Percentiles rank a stretch among this genome's conserved stretches.
Evolutionary conservation across 768 basidiomycete species (phyloP).

Genomic region (Phlebiopsis flavidoalba): DNA sequence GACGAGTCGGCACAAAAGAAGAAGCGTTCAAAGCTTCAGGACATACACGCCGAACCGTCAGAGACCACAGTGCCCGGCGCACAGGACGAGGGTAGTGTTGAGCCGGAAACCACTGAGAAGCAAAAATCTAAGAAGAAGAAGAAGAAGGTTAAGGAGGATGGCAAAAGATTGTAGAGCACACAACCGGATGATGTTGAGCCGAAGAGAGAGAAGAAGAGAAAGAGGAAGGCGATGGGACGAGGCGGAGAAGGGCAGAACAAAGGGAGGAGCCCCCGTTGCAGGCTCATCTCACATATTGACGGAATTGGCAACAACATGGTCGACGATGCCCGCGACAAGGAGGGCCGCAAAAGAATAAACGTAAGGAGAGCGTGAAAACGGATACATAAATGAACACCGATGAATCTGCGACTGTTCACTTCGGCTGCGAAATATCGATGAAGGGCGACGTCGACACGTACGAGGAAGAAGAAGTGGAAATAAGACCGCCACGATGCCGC

Average conservation of each 20-base stretch:
- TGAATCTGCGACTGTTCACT: background rate
- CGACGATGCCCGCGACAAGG: background rate
- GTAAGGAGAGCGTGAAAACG: conserved; percentile 1
- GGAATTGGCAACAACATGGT: conserved; percentile 3
- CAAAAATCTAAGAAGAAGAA: background rate
- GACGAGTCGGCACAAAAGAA: conserved; percentile 3
- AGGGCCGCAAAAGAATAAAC: conserved; percentile 6
- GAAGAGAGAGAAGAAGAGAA: conserved; percentile 1
- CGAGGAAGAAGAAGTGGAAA: background rate
- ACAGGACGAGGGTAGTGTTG: too few relatives aligned
- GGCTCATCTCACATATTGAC: background rate
- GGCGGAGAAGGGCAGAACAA: background rate
- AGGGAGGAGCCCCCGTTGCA: background rate
- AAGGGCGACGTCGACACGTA: background rate
- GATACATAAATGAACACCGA: background rate
- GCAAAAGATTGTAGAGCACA: too few relatives aligned
- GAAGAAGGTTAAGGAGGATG: too few relatives aligned
- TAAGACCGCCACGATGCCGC: background rate
- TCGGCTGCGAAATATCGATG: background rate
- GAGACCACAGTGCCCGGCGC: too few relatives aligned
- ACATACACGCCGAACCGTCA: too few relatives aligned
- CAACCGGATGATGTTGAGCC: too few relatives aligned
- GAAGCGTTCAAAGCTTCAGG: background rate
- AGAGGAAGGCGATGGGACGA: background rate
- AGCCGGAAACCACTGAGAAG: background rate